Evolutionary conservation across 148 eudicot species (phyloP).

Genomic region (Drosera capensis): DNA sequence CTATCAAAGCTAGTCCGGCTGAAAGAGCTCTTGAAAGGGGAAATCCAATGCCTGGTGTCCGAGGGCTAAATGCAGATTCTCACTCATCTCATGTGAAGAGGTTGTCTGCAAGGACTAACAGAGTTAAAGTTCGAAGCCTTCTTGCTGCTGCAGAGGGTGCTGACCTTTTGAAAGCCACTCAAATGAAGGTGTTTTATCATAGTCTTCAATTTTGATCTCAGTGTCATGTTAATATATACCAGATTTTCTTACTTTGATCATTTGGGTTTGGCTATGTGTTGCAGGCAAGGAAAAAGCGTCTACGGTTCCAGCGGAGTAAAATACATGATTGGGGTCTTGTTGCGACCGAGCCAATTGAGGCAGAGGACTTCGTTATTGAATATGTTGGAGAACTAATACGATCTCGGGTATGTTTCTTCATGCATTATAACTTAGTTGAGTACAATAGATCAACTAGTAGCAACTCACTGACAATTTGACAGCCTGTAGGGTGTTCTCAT

Average conservation of each 20-base stretch:
- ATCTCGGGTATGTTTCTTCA: constrained; percentile 45
- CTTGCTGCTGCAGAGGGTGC: constrained; percentile 98
- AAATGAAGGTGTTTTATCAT: constrained; percentile 51
- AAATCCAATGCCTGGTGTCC: constrained; percentile 19
- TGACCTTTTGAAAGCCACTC: constrained; percentile 87
- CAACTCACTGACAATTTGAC: too few relatives aligned
- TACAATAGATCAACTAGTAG: too few relatives aligned
- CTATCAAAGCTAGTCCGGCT: constrained; percentile 56
- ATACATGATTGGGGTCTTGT: constrained; percentile 99
- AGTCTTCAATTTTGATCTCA: not conserved
- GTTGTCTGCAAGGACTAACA: constrained; percentile 82
- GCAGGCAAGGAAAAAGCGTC: constrained; percentile 86
- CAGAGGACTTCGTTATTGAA: constrained; percentile 96
- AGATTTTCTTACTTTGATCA: too few relatives aligned
- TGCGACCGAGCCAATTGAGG: constrained; percentile 90
- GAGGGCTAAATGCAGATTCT: constrained; percentile 22
- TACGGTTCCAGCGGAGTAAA: constrained; percentile 89
- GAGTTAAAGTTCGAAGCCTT: constrained; percentile 85
- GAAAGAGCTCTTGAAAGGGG: constrained; percentile 81
- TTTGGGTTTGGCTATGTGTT: not conserved
- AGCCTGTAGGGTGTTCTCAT: too few relatives aligned
- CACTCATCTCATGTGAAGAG: constrained; percentile 39
- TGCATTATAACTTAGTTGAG: too few relatives aligned
- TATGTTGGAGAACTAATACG: constrained; percentile 98
- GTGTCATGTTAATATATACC: too few relatives aligned